Evolutionary conservation across 345 rosid genomes (phyloP).

Genomic region (Eucalyptus pauciflora): DNA sequence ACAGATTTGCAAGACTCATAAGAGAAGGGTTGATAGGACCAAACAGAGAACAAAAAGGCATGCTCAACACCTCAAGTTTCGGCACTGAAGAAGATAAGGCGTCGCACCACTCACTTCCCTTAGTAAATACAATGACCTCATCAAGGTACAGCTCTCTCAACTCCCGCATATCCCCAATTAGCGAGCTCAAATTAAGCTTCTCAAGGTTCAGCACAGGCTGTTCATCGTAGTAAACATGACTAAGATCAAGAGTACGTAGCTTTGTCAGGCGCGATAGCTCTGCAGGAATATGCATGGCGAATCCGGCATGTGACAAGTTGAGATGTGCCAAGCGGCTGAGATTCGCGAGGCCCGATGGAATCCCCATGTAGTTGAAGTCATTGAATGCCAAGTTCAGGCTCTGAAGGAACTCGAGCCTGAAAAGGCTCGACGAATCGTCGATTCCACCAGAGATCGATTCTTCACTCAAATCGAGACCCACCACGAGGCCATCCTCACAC

Average conservation of each 20-base stretch:
- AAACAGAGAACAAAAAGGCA: conserved; percentile 4
- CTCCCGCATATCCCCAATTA: neutral
- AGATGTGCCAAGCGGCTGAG: neutral
- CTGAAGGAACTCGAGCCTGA: neutral
- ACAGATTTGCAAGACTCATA: neutral
- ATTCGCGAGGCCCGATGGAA: accelerated
- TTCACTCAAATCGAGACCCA: neutral
- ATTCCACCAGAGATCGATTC: accelerated
- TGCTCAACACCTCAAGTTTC: conserved; percentile 11
- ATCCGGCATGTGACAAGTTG: neutral
- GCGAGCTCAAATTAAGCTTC: conserved; percentile 2
- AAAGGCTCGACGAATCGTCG: accelerated
- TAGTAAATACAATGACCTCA: conserved; percentile 1
- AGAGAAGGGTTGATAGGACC: conserved; percentile 13
- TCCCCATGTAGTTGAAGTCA: accelerated
- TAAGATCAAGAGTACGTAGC: neutral
- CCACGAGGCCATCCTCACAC: conserved; percentile 15
- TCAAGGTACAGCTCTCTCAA: neutral
- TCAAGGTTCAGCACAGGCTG: conserved; percentile 4
- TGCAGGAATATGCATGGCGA: accelerated
- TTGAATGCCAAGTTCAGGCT: neutral
- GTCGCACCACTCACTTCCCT: conserved; percentile 14
- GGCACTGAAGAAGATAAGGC: conserved; percentile 10
- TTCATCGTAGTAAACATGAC: neutral
- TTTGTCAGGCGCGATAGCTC: neutral